phyloP scores from a whole-genome alignment of 2,329 filamentous ascomycete species.

The Aspergillus ochraceoroseus region DNA sequence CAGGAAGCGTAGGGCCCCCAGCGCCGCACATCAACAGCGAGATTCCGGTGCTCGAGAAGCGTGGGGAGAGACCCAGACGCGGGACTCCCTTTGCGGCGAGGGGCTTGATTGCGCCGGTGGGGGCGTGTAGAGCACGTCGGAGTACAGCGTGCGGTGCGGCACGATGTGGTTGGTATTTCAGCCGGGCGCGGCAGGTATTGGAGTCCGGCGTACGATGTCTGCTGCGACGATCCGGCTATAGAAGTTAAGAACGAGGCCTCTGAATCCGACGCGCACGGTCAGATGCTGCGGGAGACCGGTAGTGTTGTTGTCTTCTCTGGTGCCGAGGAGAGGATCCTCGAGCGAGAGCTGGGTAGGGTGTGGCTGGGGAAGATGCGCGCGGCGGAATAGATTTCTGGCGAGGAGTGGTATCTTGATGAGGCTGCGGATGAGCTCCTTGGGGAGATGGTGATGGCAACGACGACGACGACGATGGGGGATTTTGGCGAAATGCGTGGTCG shows the following conservation, averaged over 20 bases:
- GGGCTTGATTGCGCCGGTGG: conserved; percentile 32
- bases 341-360: conserved; percentile 69
- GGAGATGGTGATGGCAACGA: conserved; percentile 50
- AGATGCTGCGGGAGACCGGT: conserved; percentile 64
- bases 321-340: conserved; percentile 55
- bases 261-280: conserved; percentile 58
- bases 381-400: conserved; percentile 61
- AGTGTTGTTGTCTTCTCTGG: conserved; percentile 17
- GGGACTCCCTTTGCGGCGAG: conserved; percentile 38
- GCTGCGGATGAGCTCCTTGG: conserved; percentile 64
- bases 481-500: conserved; percentile 68
- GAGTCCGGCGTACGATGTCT: conserved; percentile 64
- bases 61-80: conserved; percentile 65
- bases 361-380: conserved; percentile 62
- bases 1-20: conserved; percentile 66
- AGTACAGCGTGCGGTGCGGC: conserved; percentile 71
- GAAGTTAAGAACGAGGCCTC: conserved; percentile 70
- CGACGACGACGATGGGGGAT: conserved; percentile 45
- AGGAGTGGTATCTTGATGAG: conserved; percentile 72
- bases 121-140: conserved; percentile 63
- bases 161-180: conserved; percentile 81
- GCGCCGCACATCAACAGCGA: conserved; percentile 66
- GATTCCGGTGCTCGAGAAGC: conserved; percentile 58
- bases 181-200: conserved; percentile 71
- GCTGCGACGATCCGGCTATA: conserved; percentile 64